Conservation (phyloP, 495 filamentous ascomycete species). For the Hypoxylon perforatum region DNA sequence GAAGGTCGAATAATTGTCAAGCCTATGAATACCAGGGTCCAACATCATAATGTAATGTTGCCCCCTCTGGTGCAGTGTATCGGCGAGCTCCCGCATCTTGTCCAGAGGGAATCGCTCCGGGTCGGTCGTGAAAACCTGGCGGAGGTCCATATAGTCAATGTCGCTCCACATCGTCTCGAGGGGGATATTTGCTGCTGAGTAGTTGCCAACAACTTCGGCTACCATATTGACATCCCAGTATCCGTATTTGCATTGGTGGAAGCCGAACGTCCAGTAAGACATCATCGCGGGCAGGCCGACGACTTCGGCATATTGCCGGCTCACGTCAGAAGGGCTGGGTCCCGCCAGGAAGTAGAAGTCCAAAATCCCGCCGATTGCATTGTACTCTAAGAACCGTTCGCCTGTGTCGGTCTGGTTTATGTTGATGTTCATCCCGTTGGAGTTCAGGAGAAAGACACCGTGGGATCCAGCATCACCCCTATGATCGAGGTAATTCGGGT, state of each 20-base stretch:
- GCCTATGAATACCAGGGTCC: slow-evolving; percentile 76
- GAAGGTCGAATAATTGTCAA: slow-evolving; percentile 71
- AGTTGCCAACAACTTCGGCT: slow-evolving; percentile 77
- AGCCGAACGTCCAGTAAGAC: slow-evolving; percentile 88
- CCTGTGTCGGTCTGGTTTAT: slow-evolving; percentile 71
- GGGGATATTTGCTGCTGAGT: slow-evolving; percentile 73
- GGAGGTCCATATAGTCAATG: slow-evolving; percentile 74
- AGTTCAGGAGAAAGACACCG: slow-evolving; percentile 83
- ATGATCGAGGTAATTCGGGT: slow-evolving; percentile 87
- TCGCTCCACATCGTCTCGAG: slow-evolving; percentile 85
- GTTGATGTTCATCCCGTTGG: slow-evolving; percentile 87
- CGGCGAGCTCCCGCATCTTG: slow-evolving; percentile 72
- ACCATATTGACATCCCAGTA: slow-evolving; percentile 77
- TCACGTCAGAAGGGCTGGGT: slow-evolving; percentile 75
- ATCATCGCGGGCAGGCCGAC: slow-evolving; percentile 79
- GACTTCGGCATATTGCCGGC: slow-evolving; percentile 77
- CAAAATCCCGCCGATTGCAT: slow-evolving; percentile 79
- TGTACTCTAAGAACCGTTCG: slow-evolving; percentile 84
- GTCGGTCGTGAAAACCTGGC: slow-evolving; percentile 77
- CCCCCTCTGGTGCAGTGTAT: slow-evolving; percentile 73
- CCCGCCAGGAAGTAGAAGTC: slow-evolving; percentile 88
- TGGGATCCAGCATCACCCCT: slow-evolving; percentile 73
- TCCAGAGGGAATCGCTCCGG: slow-evolving; percentile 75
- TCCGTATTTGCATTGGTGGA: slow-evolving; percentile 86
- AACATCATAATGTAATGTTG: slow-evolving; percentile 90